Base-by-base conservation (phyloP, 768 basidiomycete species). In the Lanmaoa rubissima region DNA sequence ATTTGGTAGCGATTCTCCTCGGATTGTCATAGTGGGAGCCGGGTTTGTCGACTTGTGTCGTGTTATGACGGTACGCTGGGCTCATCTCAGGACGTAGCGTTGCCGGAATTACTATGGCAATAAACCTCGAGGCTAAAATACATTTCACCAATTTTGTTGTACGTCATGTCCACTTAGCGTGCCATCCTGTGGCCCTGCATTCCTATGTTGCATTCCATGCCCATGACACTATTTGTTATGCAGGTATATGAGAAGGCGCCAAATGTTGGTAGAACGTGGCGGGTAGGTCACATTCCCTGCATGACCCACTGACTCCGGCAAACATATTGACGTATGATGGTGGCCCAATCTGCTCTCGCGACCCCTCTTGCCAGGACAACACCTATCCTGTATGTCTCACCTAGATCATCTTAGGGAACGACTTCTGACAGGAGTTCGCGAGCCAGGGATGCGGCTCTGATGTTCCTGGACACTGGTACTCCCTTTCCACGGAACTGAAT, bases 131-230 rank as follows among this genome's bases (percentile, higher is more conserved):
- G 40, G 40, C 36, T 17, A 41, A 53, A 10, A 14, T 48, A 24
- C 26, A 41, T 46, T 81, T 76, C 60, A 69, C 77, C 31, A 77
- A 81, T 62, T 83, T 83, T 55, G 78, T 75, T 50, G 81, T 81
- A 60, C 48, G 76, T 69, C 21, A 31, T 32, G 44, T 38, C 16
- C 38, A 43, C 24, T 12, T 28, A 47, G 28, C 36, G 36, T 54
- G 39, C 28, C 21, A 48, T 59, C 55, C 50, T 51, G 42, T 47
- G 9, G 54, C 57, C 34, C 48, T 44, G 51, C 56, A 51, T 28
- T 46, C 24, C 24, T 24, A 24, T 24, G 21, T 35, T 47, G 28
- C 43, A 41, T 38, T 36, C n/a, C 48, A 19, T 48, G 32, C 16
- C 19, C 50, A 42, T 7, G 19, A 50, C 24, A 31, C 26, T 44